Evolutionary conservation across 768 basidiomycete genomes (phyloP), one percentile per base, ranked within the genome.

Genomic region (Leccinum olivaceopallidum): DNA sequence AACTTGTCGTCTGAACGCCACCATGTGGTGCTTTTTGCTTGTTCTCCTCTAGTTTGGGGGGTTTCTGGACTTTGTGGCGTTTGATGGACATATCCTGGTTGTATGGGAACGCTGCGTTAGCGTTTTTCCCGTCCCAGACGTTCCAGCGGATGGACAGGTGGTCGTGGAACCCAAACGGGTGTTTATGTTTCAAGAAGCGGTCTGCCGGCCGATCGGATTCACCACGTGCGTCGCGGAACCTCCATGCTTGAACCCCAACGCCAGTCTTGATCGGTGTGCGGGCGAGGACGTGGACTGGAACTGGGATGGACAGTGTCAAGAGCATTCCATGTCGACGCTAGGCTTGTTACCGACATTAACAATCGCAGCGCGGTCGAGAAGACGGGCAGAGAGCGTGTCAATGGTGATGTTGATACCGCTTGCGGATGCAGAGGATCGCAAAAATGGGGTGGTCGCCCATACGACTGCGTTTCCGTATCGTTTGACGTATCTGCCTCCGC

Each of bases 71-170:
- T 72, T 73, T 18, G 58, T 60, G 37, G 58, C 67, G 50, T 73
- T 72, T 48, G 39, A 63, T 0, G 65, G 48, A 1, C 65, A 71
- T 56, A 12, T 72, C 1, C 55, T 73, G 60, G 61, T 71, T 13
- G 64, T 66, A 58, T 74, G 73, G 73, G 73, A 72, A 59, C 49
- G 36, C 34, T 64, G 67, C 32, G 56, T 71, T 53, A 71, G 71
- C 56, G 71, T 73, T 9, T 72, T 71, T 22, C 60, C 65, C 0
- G 18, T 72, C 6, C 73, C 71, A 1, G 32, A 10, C 2, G 32
- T 72, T 36, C 73, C 73, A 8, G 59, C 42, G 6, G 63, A 67
- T 3, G 71, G 67, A 2, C 71, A 54, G 44, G 53, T 57, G 18
- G 48, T 69, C 7, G 59, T 71, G 30, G 65, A 72, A 10, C 69